These are phyloP conservation scores for Picochlorum sp. DNA, from an alignment of 139 green algal genomes.

Conservation along the genomic window DNA sequence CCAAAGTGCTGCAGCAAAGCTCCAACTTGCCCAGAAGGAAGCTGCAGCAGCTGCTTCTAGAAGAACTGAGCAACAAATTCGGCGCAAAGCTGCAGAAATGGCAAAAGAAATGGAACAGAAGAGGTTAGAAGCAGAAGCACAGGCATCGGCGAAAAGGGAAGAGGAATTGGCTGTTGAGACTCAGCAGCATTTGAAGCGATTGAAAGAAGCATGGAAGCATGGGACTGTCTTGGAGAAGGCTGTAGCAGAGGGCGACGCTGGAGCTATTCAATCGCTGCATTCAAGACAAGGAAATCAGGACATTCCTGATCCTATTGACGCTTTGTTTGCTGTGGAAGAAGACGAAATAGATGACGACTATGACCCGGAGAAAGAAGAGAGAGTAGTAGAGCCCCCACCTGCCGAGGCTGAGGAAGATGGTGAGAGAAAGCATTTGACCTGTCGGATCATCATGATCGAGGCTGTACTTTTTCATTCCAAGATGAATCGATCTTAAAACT, in stretches of 20 bases:
- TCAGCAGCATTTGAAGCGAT: conserved; percentile 13
- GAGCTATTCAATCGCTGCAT: conserved; percentile 4
- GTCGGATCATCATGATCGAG: not conserved
- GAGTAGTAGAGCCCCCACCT: not conserved
- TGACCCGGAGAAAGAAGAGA: not conserved
- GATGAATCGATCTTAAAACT: not conserved
- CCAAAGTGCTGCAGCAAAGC: not conserved
- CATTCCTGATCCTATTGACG: conserved; percentile 37
- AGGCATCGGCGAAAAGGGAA: conserved; percentile 5
- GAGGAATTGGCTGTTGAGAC: conserved; percentile 12
- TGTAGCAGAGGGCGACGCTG: conserved; percentile 7
- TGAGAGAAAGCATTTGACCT: not conserved
- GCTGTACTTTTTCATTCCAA: not conserved
- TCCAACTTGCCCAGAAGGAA: not conserved
- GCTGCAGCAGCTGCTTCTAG: not conserved
- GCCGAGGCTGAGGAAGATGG: not conserved
- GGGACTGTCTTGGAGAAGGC: conserved; percentile 18
- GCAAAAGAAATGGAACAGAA: not conserved
- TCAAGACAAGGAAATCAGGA: conserved; percentile 6
- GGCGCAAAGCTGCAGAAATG: not conserved
- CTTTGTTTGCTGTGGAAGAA: conserved; percentile 20
- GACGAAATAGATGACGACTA: conserved; percentile 9
- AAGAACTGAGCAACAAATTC: not conserved
- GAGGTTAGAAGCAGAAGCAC: conserved; percentile 1
- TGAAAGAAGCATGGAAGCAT: conserved; percentile 25